Percentiles rank a stretch among this genome's conserved stretches.
Conservation (phyloP, 352 stramenopile genomes). For the Phytophthora tentaculata region DNA sequence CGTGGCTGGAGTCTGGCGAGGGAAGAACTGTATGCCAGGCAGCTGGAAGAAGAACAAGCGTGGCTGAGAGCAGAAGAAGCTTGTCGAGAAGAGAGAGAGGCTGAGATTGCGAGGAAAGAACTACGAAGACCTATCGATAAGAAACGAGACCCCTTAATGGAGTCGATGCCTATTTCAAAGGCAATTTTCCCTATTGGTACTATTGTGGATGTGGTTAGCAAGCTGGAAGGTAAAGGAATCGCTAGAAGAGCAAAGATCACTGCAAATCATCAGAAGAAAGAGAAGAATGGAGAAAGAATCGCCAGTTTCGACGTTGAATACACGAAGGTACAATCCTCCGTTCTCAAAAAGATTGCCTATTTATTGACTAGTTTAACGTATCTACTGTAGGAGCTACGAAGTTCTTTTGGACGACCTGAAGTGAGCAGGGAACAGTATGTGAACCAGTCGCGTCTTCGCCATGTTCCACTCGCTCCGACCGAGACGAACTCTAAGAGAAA, state of each 20-base stretch:
- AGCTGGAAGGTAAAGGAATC: slow-evolving; percentile 26
- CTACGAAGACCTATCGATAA: slow-evolving; percentile 24
- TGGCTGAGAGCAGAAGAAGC: slow-evolving; percentile 26
- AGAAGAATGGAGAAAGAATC: slow-evolving; percentile 15
- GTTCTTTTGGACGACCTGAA: slow-evolving; percentile 25
- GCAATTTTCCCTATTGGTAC: slow-evolving; percentile 53
- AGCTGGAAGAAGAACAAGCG: slow-evolving; percentile 25
- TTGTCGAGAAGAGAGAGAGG: slow-evolving; percentile 23
- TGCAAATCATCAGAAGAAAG: slow-evolving; percentile 33
- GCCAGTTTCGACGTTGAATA: slow-evolving; percentile 62
- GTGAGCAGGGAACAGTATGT: slow-evolving; percentile 22
- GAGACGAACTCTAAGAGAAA: slow-evolving; percentile 24
- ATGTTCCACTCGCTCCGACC: slow-evolving; percentile 10
- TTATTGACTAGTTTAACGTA: slow-evolving; percentile 1
- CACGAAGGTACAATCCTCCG: slow-evolving; percentile 25
- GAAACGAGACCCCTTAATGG: slow-evolving; percentile 14
- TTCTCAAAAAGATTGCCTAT: not conserved
- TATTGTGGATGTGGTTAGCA: slow-evolving; percentile 39
- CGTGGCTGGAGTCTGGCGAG: slow-evolving; percentile 64
- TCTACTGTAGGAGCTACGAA: slow-evolving; percentile 18
- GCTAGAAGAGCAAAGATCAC: slow-evolving; percentile 41
- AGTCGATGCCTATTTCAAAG: slow-evolving; percentile 37
- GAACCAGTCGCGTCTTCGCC: slow-evolving; percentile 13
- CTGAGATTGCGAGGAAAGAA: slow-evolving; percentile 31
- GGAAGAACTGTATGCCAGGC: slow-evolving; percentile 37